Evolutionary conservation across 2,329 filamentous ascomycete species (phyloP).

Genomic region (Aspergillus brasiliensis): DNA sequence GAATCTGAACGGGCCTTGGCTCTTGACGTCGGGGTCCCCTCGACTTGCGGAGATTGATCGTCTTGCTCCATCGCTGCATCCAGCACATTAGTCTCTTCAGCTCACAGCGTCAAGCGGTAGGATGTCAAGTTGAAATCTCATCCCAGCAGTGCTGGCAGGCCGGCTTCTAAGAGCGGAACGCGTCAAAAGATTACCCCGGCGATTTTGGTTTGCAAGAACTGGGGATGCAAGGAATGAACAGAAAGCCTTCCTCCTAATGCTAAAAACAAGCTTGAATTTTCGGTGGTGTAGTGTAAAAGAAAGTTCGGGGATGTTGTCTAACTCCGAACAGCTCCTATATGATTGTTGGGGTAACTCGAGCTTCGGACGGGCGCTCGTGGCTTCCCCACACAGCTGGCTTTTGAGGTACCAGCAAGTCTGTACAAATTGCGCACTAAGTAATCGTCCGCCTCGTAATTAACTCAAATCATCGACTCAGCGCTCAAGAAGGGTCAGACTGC

Average conservation of each 20-base stretch:
- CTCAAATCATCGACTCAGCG: neutral
- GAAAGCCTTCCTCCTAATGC: neutral
- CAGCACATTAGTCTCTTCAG: neutral
- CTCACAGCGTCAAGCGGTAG: neutral
- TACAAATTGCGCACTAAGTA: neutral
- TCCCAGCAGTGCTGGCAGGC: neutral
- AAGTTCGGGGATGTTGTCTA: neutral
- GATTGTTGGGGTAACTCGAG: slow-evolving; percentile 1
- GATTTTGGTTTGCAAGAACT: neutral
- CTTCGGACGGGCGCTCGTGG: slow-evolving; percentile 3
- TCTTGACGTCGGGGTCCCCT: slow-evolving; percentile 14
- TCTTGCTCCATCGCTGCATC: slow-evolving; percentile 18
- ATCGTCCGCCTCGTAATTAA: neutral
- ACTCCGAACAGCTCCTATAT: neutral
- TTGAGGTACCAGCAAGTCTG: neutral
- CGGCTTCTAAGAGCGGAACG: neutral
- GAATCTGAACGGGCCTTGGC: slow-evolving; percentile 31
- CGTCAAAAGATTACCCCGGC: neutral
- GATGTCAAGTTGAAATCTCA: neutral
- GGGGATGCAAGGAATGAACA: neutral
- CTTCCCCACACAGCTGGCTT: slow-evolving; percentile 5
- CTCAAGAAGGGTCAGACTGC: neutral
- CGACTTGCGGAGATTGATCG: slow-evolving; percentile 19
- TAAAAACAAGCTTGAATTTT: neutral
- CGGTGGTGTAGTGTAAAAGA: neutral